Evolutionary conservation across 257 asterid genomes (phyloP), one percentile per base, ranked within the genome.

Genomic region (Solanum tarapatanum): DNA sequence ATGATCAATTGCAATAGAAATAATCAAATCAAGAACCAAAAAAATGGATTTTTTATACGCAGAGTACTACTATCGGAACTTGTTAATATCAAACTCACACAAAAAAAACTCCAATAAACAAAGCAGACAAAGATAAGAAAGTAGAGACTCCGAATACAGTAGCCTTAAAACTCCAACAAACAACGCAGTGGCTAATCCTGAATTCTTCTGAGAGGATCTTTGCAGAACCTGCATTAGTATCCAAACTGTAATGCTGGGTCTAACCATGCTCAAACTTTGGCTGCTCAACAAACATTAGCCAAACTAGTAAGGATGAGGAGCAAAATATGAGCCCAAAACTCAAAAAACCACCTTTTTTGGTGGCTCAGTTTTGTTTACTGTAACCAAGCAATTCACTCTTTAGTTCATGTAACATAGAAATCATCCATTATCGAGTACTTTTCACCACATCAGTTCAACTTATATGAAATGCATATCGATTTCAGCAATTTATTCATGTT

Each of bases 261-360:
- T 73, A 93, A 93, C 89, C 98, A 96, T 68, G 92, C 93, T 37
- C 97, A 92, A 69, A 95, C 98, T 2, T 88, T 95, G 83, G 95
- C 96, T 88, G 99, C 98, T 66, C 99, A 96, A 87, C 97, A 96
- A 87, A 95, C 97, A 24, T 83, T 96, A 92, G 98, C 98, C 0
- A 36, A 36, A 36, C 39, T 36, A 36, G 39, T 36, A 36, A 36
- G 39, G 39, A 36, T 36, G 39, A 36, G 39, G 39, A 36, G 39
- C 2, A 36, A 36, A 36, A 36, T 36, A 36, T 36, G 39, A 36
- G 39, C 39, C 39, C 39, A 36, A 36, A 36, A 36, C 39, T 36
- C 39, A 36, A 36, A 36, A 36, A 36, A 36, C 39, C 39, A 36
- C 10, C 39, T 37, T 37, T 37, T 8, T 6, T 28, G n/a, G 89